Conservation (phyloP, 2,329 filamentous ascomycete genomes). For the Delphinella strobiligena region DNA sequence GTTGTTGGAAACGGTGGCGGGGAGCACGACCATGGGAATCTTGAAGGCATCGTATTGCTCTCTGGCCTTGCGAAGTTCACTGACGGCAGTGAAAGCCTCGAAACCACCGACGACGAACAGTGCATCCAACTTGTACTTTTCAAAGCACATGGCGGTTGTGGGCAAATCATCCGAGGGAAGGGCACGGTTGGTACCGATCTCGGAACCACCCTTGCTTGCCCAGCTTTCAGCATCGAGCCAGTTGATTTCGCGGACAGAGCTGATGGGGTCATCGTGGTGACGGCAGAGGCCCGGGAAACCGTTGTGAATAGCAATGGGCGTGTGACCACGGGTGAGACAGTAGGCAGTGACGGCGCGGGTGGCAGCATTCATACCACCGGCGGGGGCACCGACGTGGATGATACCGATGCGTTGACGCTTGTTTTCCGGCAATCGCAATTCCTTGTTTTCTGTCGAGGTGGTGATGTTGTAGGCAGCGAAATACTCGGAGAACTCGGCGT, state of each 20-base stretch:
- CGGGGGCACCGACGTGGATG: conserved; percentile 91
- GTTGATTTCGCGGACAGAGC: conserved; percentile 71
- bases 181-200: conserved; percentile 95
- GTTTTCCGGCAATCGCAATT: conserved; percentile 53
- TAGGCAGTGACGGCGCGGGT: conserved; percentile 88
- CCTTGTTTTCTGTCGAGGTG: conserved; percentile 65
- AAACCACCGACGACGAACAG: conserved; percentile 82
- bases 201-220: conserved; percentile 93
- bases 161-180: conserved; percentile 67
- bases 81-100: conserved; percentile 87
- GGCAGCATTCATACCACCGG: conserved; percentile 96
- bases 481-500: conserved; percentile 89
- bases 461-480: conserved; percentile 85
- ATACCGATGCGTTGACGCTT: conserved; percentile 91
- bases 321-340: conserved; percentile 84
- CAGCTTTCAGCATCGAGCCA: conserved; percentile 94
- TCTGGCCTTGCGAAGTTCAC: conserved; percentile 72
- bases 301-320: conserved; percentile 86
- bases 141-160: conserved; percentile 64
- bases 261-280: conserved; percentile 75
- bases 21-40: conserved; percentile 83
- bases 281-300: conserved; percentile 89
- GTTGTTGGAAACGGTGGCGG: conserved; percentile 98
- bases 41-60: conserved; percentile 71
- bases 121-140: conserved; percentile 78